These are phyloP conservation scores for Bonia amplexicaulis DNA, from an alignment of 176 grass and related monocot species.

Conservation along the genomic window DNA sequence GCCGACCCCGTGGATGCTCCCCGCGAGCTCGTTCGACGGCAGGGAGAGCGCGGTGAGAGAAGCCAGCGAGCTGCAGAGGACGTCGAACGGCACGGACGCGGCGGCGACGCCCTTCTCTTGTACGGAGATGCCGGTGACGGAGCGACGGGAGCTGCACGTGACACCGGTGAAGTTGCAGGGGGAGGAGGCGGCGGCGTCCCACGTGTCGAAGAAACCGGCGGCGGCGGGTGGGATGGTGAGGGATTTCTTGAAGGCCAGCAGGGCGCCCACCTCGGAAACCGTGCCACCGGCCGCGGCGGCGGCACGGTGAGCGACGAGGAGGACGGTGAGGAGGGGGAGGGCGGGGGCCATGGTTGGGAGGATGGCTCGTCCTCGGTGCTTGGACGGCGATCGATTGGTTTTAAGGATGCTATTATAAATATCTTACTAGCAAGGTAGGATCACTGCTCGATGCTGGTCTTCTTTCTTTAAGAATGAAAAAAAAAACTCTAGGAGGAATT, in stretches of 20 bases:
- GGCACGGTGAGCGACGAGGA: not conserved
- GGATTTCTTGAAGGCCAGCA: slow-evolving; percentile 54
- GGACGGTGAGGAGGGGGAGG: not conserved
- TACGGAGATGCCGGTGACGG: slow-evolving; percentile 24
- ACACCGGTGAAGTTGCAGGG: slow-evolving; percentile 63
- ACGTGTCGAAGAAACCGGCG: slow-evolving; percentile 37
- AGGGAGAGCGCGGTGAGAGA: slow-evolving; percentile 47
- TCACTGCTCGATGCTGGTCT: not conserved
- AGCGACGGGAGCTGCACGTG: slow-evolving; percentile 21
- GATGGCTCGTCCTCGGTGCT: slow-evolving; percentile 4
- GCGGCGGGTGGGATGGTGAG: slow-evolving; percentile 26
- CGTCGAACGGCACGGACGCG: slow-evolving; percentile 29
- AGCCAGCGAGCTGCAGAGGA: slow-evolving; percentile 35
- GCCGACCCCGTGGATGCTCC: slow-evolving; percentile 34
- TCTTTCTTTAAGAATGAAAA: not conserved
- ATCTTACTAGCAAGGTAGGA: too few species aligned
- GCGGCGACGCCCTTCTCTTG: not conserved
- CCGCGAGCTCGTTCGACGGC: slow-evolving; percentile 40
- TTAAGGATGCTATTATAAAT: not conserved
- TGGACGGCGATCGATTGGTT: slow-evolving; percentile 17
- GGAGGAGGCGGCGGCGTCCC: slow-evolving; percentile 1
- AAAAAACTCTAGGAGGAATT: too few species aligned
- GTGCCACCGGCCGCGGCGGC: not conserved
- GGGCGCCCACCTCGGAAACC: slow-evolving; percentile 28
- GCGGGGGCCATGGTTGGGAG: slow-evolving; percentile 41